Evolutionary conservation across 768 basidiomycete species (phyloP).

Genomic region (Naematelia encephala): DNA sequence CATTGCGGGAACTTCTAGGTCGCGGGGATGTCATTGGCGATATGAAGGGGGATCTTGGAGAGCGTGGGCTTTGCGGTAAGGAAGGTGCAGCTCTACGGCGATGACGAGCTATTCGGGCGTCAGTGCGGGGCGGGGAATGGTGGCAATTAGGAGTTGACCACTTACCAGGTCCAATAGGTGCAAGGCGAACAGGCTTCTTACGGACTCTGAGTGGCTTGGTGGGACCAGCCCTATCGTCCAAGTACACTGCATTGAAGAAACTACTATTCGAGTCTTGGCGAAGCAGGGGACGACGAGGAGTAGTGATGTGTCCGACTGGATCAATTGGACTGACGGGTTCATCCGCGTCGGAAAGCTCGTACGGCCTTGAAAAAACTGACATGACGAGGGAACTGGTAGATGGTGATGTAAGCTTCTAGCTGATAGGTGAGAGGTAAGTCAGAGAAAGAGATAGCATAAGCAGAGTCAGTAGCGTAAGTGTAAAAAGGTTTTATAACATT

Average conservation of each 20-base stretch:
- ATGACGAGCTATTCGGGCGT: constrained; percentile 4
- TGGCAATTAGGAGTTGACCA: constrained; percentile 2
- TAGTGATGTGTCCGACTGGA: neutral
- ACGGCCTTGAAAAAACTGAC: neutral
- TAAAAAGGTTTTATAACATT: neutral
- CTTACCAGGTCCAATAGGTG: constrained; percentile 20
- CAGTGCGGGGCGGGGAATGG: neutral
- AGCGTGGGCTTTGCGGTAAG: constrained; percentile 19
- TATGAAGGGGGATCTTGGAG: constrained; percentile 6
- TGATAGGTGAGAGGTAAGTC: neutral
- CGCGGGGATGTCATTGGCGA: neutral
- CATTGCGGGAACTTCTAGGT: neutral
- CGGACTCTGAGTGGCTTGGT: constrained; percentile 33
- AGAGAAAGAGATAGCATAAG: neutral
- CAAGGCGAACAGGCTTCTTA: constrained; percentile 21
- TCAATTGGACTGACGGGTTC: neutral
- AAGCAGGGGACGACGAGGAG: neutral
- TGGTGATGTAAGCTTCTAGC: too few species aligned
- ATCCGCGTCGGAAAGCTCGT: neutral
- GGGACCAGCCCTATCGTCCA: constrained; percentile 13
- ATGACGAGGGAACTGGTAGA: too few species aligned
- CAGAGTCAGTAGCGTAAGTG: neutral
- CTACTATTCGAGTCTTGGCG: neutral
- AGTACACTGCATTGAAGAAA: constrained; percentile 21
- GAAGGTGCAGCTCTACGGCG: constrained; percentile 26